phyloP scores from a whole-genome alignment of 148 eudicot genomes.

The Cornus florida region DNA sequence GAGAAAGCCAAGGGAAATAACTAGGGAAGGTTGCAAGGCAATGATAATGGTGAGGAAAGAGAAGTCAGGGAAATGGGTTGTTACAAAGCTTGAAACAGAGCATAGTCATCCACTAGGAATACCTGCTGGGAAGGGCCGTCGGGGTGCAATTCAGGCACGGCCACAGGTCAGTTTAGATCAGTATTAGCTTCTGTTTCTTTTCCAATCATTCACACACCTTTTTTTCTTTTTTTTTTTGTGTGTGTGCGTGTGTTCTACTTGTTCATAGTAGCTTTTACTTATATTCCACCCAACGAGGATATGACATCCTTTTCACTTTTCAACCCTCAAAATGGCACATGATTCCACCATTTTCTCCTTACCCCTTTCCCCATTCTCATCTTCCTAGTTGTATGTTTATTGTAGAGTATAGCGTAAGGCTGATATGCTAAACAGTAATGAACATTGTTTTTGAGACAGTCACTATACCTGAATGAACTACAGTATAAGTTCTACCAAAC shows the following conservation, averaged over 20 bases:
- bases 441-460: no score
- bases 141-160: slow-evolving; percentile 11
- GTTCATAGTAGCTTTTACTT: neutral
- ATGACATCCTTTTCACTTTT: no score
- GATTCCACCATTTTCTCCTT: neutral
- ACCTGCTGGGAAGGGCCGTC: slow-evolving; percentile 19
- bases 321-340: no score
- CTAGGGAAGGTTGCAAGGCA: slow-evolving; percentile 25
- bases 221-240: neutral
- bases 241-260: neutral
- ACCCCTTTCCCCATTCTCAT: neutral
- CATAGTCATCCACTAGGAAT: slow-evolving; percentile 22
- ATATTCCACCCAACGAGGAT: neutral
- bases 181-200: slow-evolving; percentile 2
- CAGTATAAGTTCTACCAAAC: no score
- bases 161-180: slow-evolving; percentile 16
- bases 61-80: slow-evolving; percentile 21
- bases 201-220: neutral
- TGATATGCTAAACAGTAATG: no score
- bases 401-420: no score
- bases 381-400: neutral
- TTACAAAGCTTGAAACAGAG: slow-evolving; percentile 19
- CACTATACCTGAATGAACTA: no score
- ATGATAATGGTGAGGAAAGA: slow-evolving; percentile 25
- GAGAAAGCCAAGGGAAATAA: slow-evolving; percentile 20